Percentiles rank a stretch among this genome's conserved stretches.
phyloP scores from a whole-genome alignment of 1,284 basidiomycete species.

The Rhodotorula sp. region DNA sequence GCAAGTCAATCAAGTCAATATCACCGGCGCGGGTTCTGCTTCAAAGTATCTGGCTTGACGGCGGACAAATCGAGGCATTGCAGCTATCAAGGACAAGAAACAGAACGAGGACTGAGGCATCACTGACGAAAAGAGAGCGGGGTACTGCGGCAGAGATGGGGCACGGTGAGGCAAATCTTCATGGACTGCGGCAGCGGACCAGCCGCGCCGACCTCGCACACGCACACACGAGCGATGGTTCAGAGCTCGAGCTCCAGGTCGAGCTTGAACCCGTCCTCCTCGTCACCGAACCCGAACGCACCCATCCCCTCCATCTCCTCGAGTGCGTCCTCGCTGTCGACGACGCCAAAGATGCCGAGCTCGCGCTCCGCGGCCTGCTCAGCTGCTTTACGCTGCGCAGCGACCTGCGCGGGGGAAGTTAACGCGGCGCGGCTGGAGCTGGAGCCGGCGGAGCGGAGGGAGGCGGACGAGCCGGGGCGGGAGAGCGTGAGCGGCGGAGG shows the following conservation, averaged over 20 bases:
- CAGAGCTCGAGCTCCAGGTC: constrained; percentile 4
- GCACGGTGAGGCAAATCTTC: too few species aligned
- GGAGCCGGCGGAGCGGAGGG: neutral
- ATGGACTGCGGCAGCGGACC: neutral
- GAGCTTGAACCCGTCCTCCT: constrained; percentile 1
- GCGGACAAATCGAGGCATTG: neutral
- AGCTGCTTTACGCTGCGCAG: neutral
- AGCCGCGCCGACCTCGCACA: neutral
- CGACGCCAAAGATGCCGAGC: constrained; percentile 22
- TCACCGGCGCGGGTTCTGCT: too few species aligned
- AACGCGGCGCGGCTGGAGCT: neutral
- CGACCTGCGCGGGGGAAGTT: neutral
- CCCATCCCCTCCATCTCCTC: neutral
- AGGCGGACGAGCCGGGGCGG: constrained; percentile 10
- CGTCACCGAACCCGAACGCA: neutral
- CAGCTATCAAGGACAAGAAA: neutral
- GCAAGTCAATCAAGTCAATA: too few species aligned
- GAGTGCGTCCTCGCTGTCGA: neutral
- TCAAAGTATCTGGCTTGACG: neutral
- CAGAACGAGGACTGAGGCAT: neutral
- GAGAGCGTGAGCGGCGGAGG: constrained; percentile 8
- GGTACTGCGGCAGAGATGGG: neutral
- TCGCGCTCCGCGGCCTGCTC: constrained; percentile 13
- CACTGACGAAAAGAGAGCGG: too few species aligned
- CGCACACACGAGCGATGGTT: neutral